These are phyloP conservation scores for Phytophthora palmivora DNA, from an alignment of 352 stramenopile genomes.

Conservation along the genomic window DNA sequence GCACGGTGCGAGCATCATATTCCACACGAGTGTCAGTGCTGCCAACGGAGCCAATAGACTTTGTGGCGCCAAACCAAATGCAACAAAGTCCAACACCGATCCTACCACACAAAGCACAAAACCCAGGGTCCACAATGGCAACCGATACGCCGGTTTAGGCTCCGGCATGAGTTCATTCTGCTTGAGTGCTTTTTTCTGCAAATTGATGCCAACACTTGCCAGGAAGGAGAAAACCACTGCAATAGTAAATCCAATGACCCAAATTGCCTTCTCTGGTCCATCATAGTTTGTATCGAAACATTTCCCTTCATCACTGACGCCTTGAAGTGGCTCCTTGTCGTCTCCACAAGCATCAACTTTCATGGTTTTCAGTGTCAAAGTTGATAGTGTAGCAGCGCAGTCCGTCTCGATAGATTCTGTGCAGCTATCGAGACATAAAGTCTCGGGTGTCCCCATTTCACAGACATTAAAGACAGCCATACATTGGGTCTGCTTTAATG, in stretches of 20 bases:
- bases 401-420: conserved; percentile 43
- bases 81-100: conserved; percentile 92
- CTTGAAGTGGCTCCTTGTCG: conserved; percentile 17
- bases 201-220: conserved; percentile 83
- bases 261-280: conserved; percentile 68
- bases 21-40: conserved; percentile 92
- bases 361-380: conserved; percentile 9
- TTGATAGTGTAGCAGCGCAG: conserved; percentile 40
- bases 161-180: conserved; percentile 65
- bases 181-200: conserved; percentile 88
- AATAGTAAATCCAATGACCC: conserved; percentile 84
- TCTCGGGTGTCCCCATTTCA: conserved; percentile 68
- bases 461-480: conserved; percentile 73
- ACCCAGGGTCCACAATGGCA: conserved; percentile 87
- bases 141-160: conserved; percentile 67
- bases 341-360: conserved; percentile 44
- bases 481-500: conserved; percentile 59
- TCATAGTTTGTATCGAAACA: conserved; percentile 75
- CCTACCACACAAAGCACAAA: conserved; percentile 83
- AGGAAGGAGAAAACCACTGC: conserved; percentile 87
- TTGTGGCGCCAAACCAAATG: conserved; percentile 90
- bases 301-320: conserved; percentile 61
- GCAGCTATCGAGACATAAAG: conserved; percentile 63
- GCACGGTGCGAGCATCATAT: conserved; percentile 89
- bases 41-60: conserved; percentile 88